Percentiles rank a stretch among this genome's conserved stretches.
These are phyloP conservation scores for Bromus sterilis DNA, from an alignment of 176 grass and related monocot species.

Conservation along the genomic window DNA sequence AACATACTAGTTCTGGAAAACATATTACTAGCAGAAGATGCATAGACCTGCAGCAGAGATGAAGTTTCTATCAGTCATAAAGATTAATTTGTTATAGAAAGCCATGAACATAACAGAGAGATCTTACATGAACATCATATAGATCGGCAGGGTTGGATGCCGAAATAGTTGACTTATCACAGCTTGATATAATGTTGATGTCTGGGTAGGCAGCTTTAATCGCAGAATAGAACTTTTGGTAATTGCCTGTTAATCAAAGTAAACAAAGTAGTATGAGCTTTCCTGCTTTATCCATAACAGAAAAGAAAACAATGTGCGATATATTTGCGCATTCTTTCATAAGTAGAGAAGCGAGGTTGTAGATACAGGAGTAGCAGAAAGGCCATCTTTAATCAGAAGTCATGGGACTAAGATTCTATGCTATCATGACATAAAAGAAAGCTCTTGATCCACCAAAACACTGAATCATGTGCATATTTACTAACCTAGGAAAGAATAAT, in stretches of 20 bases:
- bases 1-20: slow-evolving; percentile 59
- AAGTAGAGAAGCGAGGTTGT: neutral
- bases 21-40: slow-evolving; percentile 46
- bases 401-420: neutral
- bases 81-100: neutral
- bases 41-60: slow-evolving; percentile 51
- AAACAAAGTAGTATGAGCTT: neutral
- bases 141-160: slow-evolving; percentile 79
- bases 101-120: neutral
- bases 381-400: neutral
- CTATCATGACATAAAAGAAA: neutral
- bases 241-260: slow-evolving; percentile 48
- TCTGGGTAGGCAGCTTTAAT: slow-evolving; percentile 80
- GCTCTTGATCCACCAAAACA: neutral
- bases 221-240: slow-evolving; percentile 77
- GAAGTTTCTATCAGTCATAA: neutral
- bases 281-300: neutral
- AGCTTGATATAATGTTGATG: slow-evolving; percentile 77
- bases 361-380: neutral
- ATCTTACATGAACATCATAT: slow-evolving; percentile 83
- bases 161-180: slow-evolving; percentile 57
- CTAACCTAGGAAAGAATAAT: neutral
- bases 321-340: neutral
- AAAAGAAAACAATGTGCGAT: neutral
- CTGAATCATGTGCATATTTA: neutral